phyloP scores from a whole-genome alignment of 768 basidiomycete species.

The Crepidotus variabilis region DNA sequence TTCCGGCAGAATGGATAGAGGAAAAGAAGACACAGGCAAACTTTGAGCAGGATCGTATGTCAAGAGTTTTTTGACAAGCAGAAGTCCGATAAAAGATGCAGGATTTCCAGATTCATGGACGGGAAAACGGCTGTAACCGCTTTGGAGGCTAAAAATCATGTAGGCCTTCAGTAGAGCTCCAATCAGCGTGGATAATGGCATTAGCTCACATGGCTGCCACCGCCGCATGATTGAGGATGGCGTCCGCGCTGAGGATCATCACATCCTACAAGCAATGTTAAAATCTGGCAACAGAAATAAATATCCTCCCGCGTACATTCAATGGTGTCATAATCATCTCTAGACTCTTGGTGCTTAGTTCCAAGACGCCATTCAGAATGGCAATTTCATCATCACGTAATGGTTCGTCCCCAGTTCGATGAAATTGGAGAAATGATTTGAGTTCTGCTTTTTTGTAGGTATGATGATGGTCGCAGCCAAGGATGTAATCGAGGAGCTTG shows the following conservation, averaged over 20 bases:
- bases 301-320: constrained; percentile 34
- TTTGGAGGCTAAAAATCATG: constrained; percentile 41
- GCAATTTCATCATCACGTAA: constrained; percentile 78
- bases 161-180: neutral
- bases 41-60: constrained; percentile 80
- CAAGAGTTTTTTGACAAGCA: constrained; percentile 77
- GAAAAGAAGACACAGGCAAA: constrained; percentile 70
- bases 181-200: neutral
- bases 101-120: constrained; percentile 69
- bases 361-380: constrained; percentile 76
- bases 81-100: constrained; percentile 63
- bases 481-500: constrained; percentile 74
- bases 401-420: constrained; percentile 72
- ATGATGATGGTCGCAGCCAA: constrained; percentile 68
- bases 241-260: constrained; percentile 74
- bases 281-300: constrained; percentile 10
- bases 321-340: constrained; percentile 82
- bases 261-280: constrained; percentile 53
- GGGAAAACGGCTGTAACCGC: constrained; percentile 91
- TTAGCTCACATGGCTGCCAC: constrained; percentile 65
- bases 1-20: constrained; percentile 84
- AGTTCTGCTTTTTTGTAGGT: constrained; percentile 83
- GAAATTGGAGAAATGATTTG: constrained; percentile 77
- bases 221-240: constrained; percentile 70
- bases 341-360: constrained; percentile 71